phyloP scores from a whole-genome alignment of 2,329 filamentous ascomycete genomes.

The Ophiosphaerella narmari region DNA sequence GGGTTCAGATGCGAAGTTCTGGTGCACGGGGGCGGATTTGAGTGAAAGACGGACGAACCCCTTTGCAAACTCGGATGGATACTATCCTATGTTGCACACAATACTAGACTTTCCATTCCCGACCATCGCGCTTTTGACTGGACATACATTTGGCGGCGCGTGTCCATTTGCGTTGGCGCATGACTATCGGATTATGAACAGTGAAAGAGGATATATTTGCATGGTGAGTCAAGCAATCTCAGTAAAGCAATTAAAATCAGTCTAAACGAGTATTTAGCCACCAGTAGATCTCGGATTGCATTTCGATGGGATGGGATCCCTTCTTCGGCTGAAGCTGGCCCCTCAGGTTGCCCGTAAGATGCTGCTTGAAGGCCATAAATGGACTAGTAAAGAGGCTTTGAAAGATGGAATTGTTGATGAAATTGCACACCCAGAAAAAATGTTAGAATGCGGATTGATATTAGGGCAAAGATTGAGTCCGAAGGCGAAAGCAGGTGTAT shows the following conservation, averaged over 20 bases:
- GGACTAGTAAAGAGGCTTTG: not conserved
- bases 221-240: not conserved
- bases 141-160: not conserved
- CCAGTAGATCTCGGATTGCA: not conserved
- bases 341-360: not conserved
- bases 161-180: not conserved
- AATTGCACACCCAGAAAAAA: not conserved
- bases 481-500: not conserved
- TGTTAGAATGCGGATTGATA: not conserved
- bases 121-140: not conserved
- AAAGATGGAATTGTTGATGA: not conserved
- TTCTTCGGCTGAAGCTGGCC: not conserved
- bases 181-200: not conserved
- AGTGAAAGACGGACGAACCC: not conserved
- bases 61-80: not conserved
- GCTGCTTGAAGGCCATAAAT: not conserved
- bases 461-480: not conserved
- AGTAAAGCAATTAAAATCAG: not conserved
- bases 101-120: not conserved
- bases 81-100: not conserved
- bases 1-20: not conserved
- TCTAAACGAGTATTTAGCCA: not conserved
- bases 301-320: not conserved
- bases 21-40: not conserved
- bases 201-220: not conserved